Evolutionary conservation across 495 filamentous ascomycete species (phyloP).

Genomic region (Acidomyces sp.): DNA sequence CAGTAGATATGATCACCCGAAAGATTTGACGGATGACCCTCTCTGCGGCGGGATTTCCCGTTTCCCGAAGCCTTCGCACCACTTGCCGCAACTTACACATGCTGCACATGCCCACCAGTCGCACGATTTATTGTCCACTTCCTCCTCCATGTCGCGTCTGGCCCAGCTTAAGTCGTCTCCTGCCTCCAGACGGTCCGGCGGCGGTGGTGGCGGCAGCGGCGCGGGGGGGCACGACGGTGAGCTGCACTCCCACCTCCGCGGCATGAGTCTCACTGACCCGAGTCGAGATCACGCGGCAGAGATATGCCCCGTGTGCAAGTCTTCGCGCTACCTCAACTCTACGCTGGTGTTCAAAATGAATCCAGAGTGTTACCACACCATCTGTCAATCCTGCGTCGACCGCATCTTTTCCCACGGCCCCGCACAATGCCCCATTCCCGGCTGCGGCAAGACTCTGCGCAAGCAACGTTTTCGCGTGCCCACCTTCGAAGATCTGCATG

Average conservation of each 20-base stretch:
- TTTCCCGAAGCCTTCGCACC: no score
- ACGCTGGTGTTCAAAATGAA: slow-evolving; percentile 91
- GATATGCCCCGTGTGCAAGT: slow-evolving; percentile 94
- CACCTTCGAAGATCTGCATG: slow-evolving; percentile 77
- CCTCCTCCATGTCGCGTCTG: slow-evolving; percentile 14
- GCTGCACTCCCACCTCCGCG: slow-evolving; percentile 1
- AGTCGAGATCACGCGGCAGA: slow-evolving; percentile 36
- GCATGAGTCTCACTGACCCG: slow-evolving; percentile 1
- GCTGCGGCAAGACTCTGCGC: slow-evolving; percentile 72
- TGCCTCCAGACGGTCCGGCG: slow-evolving; percentile 4
- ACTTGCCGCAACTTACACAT: no score
- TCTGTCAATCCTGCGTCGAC: slow-evolving; percentile 91
- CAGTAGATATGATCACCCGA: no score
- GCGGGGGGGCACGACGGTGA: slow-evolving; percentile 16
- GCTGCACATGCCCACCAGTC: no score
- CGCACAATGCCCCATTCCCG: slow-evolving; percentile 76
- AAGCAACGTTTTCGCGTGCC: slow-evolving; percentile 71
- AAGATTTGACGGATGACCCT: no score
- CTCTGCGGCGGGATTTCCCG: no score
- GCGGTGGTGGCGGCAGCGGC: background rate
- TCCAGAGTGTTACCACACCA: slow-evolving; percentile 96
- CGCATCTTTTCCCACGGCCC: slow-evolving; percentile 86
- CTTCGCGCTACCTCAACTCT: slow-evolving; percentile 82
- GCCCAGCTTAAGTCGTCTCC: slow-evolving; percentile 7
- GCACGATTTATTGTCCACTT: no score